Base-by-base conservation (phyloP, 768 basidiomycete species). In the Cantharellus anzutake region DNA sequence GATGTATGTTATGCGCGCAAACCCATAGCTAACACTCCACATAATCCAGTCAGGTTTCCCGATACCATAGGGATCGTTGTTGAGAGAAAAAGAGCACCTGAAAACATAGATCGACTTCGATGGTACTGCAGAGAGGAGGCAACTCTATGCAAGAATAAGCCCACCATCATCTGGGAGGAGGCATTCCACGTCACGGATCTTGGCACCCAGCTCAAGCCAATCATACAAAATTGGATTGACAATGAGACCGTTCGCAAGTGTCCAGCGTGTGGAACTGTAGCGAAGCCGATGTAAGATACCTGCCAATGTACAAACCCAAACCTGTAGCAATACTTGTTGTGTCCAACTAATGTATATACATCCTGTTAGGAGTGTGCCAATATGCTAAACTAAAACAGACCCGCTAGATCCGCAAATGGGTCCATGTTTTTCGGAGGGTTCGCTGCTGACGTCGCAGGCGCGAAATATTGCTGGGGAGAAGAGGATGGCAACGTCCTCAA, bases 51-150 rank as follows among this genome's bases (percentile, higher is more conserved):
- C 38, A 80, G 94, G 20, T 94, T 84, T 65, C 82, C 82, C 1
- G 75, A 97, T 70, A 97, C 94, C 0, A 82, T 96, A 56, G 94
- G 94, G 1, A 74, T 97, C 16, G 94, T 98, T 29, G 73, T 94
- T 40, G 94, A 99, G 70, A 80, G 89, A 14, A 80, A 84, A 35
- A 75, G 94, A 40, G 91, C 92, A 0, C 73, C 75, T n/a, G 73
- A 67, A 3, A 80, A 89, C 0, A 72, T 81, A 96, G 93, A 99
- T 68, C 82, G 82, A 0, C 75, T 98, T 37, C 81, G 88, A 34
- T 97, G 94, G 92, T 96, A 92, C 71, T 98, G 91, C 70, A 80
- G 74, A 20, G 78, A 81, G 2, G 66, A 72, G 0, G 70, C 68
- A 2, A 29, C 20, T 1, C 20, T 29, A 29, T 29, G 20, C 20